Evolutionary conservation across 78 protist genomes (phyloP).

Genomic region (Isochrysis galbana): DNA sequence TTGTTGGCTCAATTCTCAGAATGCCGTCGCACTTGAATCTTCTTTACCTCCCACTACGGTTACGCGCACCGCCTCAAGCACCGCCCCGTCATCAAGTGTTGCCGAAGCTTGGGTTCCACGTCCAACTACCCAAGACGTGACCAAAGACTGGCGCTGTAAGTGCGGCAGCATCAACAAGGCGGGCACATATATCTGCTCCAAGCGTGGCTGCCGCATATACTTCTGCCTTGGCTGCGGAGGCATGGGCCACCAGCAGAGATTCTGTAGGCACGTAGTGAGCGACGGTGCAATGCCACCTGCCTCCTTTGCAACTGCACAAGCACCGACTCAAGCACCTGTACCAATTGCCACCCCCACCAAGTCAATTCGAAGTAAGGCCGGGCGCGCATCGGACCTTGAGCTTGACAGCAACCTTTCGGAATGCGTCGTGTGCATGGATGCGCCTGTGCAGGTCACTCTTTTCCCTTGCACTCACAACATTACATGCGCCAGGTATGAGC

Average conservation of each 20-base stretch:
- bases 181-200: not conserved
- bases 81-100: not conserved
- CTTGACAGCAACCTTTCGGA: not conserved
- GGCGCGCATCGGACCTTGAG: not conserved
- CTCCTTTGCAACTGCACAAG: not conserved
- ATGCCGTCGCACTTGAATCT: too few species aligned
- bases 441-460: not conserved
- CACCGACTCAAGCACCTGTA: not conserved
- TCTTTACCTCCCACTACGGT: not conserved
- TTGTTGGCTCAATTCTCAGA: not conserved
- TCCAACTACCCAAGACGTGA: not conserved
- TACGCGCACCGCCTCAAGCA: not conserved
- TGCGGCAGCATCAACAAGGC: constrained; percentile 1
- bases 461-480: not conserved
- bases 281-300: not conserved
- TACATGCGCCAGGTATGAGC: constrained; percentile 16
- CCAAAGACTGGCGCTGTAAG: not conserved
- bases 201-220: constrained; percentile 6
- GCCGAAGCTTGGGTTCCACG: not conserved
- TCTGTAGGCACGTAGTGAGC: not conserved
- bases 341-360: not conserved
- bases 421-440: constrained; percentile 5
- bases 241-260: constrained; percentile 15
- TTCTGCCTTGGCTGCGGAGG: not conserved
- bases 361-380: not conserved